These are phyloP conservation scores for Nepenthes gracilis DNA, from an alignment of 148 eudicot genomes.

Conservation along the genomic window DNA sequence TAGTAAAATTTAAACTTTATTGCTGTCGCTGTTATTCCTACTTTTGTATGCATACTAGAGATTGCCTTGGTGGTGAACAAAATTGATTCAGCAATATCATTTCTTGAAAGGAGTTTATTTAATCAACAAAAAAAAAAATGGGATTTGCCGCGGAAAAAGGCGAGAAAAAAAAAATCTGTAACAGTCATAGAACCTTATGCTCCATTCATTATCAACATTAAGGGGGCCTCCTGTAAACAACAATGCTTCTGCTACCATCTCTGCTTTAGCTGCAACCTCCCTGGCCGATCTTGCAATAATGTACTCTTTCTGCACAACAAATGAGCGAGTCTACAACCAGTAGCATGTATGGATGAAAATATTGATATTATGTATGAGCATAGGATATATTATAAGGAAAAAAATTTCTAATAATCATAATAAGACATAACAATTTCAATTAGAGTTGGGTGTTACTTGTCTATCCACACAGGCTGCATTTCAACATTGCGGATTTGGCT, in stretches of 20 bases:
- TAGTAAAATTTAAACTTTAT: too few species aligned
- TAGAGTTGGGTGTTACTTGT: conserved; percentile 37
- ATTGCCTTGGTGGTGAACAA: too few species aligned
- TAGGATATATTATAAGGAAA: background rate
- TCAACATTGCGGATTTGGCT: conserved; percentile 86
- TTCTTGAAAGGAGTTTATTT: too few species aligned
- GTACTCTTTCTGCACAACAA: conserved; percentile 55
- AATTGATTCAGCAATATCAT: too few species aligned
- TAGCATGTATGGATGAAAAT: background rate
- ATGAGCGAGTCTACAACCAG: background rate
- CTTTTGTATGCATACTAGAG: too few species aligned
- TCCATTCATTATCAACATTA: conserved; percentile 90
- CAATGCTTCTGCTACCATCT: conserved; percentile 52
- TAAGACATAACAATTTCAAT: background rate
- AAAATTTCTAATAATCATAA: background rate
- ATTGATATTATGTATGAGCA: background rate
- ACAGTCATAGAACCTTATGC: conserved; percentile 44
- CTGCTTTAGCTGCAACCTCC: conserved; percentile 86
- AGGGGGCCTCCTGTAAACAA: conserved; percentile 38
- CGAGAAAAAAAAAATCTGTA: background rate
- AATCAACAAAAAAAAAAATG: background rate
- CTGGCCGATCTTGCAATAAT: conserved; percentile 60
- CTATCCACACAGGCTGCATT: conserved; percentile 83
- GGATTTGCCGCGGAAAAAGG: too few species aligned
- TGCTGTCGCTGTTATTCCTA: too few species aligned